phyloP scores from a whole-genome alignment of 371 early-diverging fungal species.

The Paramicrosporidium saccamoebae region DNA sequence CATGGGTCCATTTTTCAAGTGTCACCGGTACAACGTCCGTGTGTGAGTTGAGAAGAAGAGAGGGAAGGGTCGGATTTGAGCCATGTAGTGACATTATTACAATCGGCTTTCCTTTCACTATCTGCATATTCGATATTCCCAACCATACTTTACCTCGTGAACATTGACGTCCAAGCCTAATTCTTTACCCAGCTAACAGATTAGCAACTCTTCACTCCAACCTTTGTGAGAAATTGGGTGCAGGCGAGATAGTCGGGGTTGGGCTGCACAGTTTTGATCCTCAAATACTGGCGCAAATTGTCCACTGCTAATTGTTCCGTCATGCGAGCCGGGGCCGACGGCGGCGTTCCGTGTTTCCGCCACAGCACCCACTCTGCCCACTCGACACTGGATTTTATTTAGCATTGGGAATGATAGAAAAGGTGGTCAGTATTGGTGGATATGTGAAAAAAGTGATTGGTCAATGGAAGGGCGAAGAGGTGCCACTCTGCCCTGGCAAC shows the following conservation, averaged over 20 bases:
- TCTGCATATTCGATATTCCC: neutral
- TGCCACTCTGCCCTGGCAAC: no score
- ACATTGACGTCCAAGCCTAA: slow-evolving; percentile 13
- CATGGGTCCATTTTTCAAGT: slow-evolving; percentile 24
- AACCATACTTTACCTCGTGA: slow-evolving; percentile 9
- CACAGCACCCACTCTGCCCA: no score
- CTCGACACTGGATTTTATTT: no score
- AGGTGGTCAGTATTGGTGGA: slow-evolving; percentile 1
- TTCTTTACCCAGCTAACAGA: slow-evolving; percentile 15
- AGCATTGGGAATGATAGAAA: no score
- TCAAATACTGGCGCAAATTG: slow-evolving; percentile 30
- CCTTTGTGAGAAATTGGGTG: slow-evolving; percentile 12
- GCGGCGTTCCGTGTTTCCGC: slow-evolving; percentile 1
- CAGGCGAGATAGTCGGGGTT: slow-evolving; percentile 26
- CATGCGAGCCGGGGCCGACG: no score
- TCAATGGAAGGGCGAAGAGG: no score
- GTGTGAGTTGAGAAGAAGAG: slow-evolving; percentile 37
- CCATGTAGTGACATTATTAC: slow-evolving; percentile 26
- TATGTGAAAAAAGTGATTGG: no score
- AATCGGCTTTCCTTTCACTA: slow-evolving; percentile 21
- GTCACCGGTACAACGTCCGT: slow-evolving; percentile 55
- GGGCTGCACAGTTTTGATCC: slow-evolving; percentile 42
- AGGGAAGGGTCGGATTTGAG: slow-evolving; percentile 10
- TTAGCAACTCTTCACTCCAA: no score
- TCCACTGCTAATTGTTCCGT: no score